Percentiles rank a stretch among this genome's conserved stretches.
Conservation (phyloP, 306 rosid species). For the Castanospermum australe region DNA sequence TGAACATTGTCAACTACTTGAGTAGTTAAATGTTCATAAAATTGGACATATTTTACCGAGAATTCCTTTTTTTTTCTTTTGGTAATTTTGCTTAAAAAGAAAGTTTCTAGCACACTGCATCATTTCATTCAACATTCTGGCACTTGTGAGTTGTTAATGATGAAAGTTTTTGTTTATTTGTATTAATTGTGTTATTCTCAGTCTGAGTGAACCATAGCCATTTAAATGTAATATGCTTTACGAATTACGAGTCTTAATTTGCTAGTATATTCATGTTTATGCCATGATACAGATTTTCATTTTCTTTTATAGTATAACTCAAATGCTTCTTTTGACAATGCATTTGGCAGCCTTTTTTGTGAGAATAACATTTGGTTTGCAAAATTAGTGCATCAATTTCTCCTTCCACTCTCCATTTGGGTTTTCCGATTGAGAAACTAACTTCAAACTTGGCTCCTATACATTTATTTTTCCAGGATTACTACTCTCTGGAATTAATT, state of each 20-base stretch:
- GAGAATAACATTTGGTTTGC: not conserved
- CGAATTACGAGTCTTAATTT: not conserved
- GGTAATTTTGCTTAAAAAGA: too few species aligned
- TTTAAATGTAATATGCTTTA: too few species aligned
- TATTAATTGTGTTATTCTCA: not conserved
- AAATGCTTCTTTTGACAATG: not conserved
- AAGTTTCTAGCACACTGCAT: not conserved
- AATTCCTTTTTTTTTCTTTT: not conserved
- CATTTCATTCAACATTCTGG: not conserved
- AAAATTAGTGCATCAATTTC: not conserved
- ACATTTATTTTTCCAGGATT: conserved; percentile 61
- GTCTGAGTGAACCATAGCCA: not conserved
- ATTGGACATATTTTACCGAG: not conserved
- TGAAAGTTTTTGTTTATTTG: not conserved
- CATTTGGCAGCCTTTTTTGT: not conserved
- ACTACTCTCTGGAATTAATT: conserved; percentile 60
- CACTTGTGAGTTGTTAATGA: not conserved
- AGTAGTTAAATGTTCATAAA: not conserved
- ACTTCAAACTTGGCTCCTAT: conserved; percentile 20
- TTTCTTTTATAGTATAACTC: not conserved
- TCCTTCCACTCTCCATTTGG: not conserved
- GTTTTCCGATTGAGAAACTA: conserved; percentile 28
- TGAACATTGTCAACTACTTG: not conserved
- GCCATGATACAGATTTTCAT: not conserved
- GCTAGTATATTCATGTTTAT: not conserved